Evolutionary conservation across 768 basidiomycete genomes (phyloP).

Genomic region (Cystobasidium onofrii): DNA sequence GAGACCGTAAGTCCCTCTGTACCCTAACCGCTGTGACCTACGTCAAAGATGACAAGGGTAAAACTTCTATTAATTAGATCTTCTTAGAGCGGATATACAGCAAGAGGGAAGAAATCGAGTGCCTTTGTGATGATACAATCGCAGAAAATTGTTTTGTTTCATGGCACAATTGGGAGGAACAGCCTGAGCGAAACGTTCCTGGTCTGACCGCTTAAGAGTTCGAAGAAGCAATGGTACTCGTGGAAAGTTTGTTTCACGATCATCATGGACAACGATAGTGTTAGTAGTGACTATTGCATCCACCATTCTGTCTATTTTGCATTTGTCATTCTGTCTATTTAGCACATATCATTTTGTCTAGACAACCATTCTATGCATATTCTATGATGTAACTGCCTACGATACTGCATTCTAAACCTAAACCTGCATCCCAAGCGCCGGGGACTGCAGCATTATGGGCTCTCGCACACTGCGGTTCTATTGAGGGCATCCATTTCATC

Average conservation of each 20-base stretch:
- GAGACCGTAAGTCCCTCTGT: background rate
- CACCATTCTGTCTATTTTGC: no score
- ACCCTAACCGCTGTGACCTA: background rate
- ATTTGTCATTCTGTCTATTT: no score
- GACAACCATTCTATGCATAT: no score
- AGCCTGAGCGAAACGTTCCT: background rate
- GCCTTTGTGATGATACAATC: background rate
- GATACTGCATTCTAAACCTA: no score
- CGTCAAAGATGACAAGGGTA: background rate
- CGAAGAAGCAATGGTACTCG: no score
- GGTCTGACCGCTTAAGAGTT: background rate
- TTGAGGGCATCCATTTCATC: background rate
- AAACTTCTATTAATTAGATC: background rate
- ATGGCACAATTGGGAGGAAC: conserved; percentile 9
- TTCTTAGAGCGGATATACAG: background rate
- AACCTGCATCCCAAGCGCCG: no score
- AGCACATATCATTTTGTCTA: no score
- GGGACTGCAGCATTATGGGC: background rate
- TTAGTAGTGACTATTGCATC: no score
- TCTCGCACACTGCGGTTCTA: background rate
- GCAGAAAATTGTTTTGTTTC: background rate
- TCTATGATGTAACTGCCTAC: no score
- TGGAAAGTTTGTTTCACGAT: no score
- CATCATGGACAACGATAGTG: no score
- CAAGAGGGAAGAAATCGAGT: background rate